Evolutionary conservation across 495 filamentous ascomycete species (phyloP).

Genomic region (Neohortaea acidophila): DNA sequence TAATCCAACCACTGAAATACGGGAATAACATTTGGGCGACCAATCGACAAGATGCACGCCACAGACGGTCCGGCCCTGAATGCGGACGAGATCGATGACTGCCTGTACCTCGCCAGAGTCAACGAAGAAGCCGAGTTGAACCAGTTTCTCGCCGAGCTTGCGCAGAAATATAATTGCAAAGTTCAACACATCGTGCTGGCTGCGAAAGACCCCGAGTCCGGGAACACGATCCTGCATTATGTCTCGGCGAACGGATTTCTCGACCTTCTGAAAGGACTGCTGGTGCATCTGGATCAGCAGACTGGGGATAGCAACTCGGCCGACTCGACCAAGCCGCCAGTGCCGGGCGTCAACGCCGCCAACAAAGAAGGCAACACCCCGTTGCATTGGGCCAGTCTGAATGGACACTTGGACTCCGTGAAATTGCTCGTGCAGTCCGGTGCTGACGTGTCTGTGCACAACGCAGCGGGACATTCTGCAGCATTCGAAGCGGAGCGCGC

Average conservation of each 20-base stretch:
- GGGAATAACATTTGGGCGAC: no score
- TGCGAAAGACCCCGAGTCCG: constrained; percentile 52
- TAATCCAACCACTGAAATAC: no score
- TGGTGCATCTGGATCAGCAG: constrained; percentile 1
- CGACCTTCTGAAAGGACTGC: constrained; percentile 10
- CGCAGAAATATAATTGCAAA: constrained; percentile 37
- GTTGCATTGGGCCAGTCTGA: constrained; percentile 81
- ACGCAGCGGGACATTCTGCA: constrained; percentile 70
- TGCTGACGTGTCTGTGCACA: constrained; percentile 57
- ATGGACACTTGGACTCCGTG: constrained; percentile 67
- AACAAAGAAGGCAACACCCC: constrained; percentile 78
- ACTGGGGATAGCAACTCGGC: constrained; percentile 15
- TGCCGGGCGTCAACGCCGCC: constrained; percentile 42
- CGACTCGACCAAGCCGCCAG: constrained; percentile 14
- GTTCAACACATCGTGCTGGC: constrained; percentile 43
- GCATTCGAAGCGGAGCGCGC: constrained; percentile 70
- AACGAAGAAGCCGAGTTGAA: constrained; percentile 58
- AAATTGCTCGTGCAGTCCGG: constrained; percentile 58
- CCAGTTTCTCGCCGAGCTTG: constrained; percentile 41
- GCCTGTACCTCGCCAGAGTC: constrained; percentile 66
- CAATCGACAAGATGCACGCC: neutral
- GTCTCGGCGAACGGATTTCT: constrained; percentile 62
- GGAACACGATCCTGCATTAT: constrained; percentile 69
- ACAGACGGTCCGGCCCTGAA: constrained; percentile 29
- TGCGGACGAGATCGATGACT: constrained; percentile 70